Evolutionary conservation across 306 rosid species (phyloP), one percentile per base, ranked within the genome.

Genomic region (Glycine tomentella): DNA sequence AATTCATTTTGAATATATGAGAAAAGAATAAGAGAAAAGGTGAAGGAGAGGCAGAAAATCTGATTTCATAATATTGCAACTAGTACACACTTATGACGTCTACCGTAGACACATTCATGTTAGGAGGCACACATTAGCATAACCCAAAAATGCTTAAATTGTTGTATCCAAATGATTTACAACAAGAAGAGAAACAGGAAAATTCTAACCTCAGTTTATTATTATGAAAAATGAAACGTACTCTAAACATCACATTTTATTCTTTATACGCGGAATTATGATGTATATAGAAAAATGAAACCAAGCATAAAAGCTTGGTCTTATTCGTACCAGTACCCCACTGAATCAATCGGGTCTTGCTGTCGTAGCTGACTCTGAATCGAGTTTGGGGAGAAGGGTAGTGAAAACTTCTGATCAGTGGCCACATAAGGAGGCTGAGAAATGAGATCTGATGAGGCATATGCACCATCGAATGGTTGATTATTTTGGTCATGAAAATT

Each of bases 331-430:
- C 89, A 85, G 66, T 83, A 86, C 0, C 12, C 70, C 12, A 64
- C 70, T 0, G 70, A 64, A 81, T 88, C 89, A 67, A 88, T 84
- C 76, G 81, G 89, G 56, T 89, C 93, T 69, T 86, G 95, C 10
- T 86, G 86, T 74, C 87, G 90, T 53, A 89, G 83, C 36, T 87
- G 95, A 78, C 85, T 89, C 63, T 82, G 88, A 80, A 90, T 85
- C 2, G 93, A 91, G 81, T 44, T 87, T 20, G 90, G 74, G 0
- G 97, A 85, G 68, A 91, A 91, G 2, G 89, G 87, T 66, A 88
- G 13, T 6, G 93, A 82, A 67, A 81, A 91, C 25, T 86, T 75
- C 16, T 91, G 93, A 88, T 91, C 90, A 1, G 85, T n/a, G 3
- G 87, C 11, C 12, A 89, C 74, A 84, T 66, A 91, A 4, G 93